A percentile compares a stretch with the other conserved stretches of the same genome.
Evolutionary conservation across 768 basidiomycete genomes (phyloP).

Genomic region (Cyclocybe aegerita): DNA sequence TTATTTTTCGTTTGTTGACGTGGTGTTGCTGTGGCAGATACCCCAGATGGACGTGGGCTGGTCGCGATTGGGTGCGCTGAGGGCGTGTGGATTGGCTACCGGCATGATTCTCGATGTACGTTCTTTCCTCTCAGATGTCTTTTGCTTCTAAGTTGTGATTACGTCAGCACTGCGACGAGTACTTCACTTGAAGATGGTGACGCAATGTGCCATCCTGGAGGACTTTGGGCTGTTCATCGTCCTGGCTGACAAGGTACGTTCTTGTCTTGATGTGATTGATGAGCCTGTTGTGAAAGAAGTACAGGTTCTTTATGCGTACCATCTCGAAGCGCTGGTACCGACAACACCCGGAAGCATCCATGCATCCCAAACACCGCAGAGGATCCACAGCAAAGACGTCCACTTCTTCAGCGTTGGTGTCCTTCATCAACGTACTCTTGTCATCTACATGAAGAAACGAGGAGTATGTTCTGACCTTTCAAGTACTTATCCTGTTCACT

Average conservation of each 20-base stretch:
- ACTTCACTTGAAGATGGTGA: conserved; percentile 87
- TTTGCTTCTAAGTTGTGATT: conserved; percentile 25
- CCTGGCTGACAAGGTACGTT: conserved; percentile 83
- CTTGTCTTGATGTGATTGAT: too few relatives aligned
- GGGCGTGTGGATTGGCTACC: conserved; percentile 93
- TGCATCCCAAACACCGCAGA: conserved; percentile 81
- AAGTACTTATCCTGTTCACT: neutral
- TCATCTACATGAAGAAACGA: conserved; percentile 97
- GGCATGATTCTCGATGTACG: conserved; percentile 83
- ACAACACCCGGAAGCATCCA: conserved; percentile 69
- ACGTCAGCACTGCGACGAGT: conserved; percentile 82
- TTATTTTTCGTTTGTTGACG: neutral
- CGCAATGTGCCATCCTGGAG: conserved; percentile 92
- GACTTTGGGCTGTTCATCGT: conserved; percentile 98
- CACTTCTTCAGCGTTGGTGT: conserved; percentile 95
- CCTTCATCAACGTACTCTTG: conserved; percentile 80
- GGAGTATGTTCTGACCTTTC: conserved; percentile 43
- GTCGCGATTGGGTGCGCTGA: conserved; percentile 91
- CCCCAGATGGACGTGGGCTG: conserved; percentile 75
- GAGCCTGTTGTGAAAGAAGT: conserved; percentile 3
- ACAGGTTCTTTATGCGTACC: conserved; percentile 89
- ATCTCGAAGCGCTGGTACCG: conserved; percentile 94
- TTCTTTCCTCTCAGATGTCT: neutral
- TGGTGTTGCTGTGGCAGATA: conserved; percentile 65
- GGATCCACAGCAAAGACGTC: conserved; percentile 88